Evolutionary conservation across 148 eudicot species (phyloP), one percentile per base, ranked within the genome.

Genomic region (Spergularia bocconei): DNA sequence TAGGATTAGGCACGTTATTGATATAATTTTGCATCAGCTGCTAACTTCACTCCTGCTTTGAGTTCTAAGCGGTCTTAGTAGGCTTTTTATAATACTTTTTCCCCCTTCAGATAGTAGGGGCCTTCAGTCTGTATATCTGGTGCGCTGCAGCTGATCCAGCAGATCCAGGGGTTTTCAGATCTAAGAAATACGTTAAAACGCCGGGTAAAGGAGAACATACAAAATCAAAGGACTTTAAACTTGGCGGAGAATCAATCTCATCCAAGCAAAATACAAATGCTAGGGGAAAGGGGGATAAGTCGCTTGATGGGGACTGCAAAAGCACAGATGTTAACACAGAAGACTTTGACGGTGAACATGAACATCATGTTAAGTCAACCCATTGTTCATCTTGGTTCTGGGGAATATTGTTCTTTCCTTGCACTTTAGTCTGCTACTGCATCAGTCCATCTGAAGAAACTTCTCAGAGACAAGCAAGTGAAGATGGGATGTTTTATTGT

Each of bases 401-500:
- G 36, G 87, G 85, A 33, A 54, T 89, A 55, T 71, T 88, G 84
- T 82, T 85, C 64, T 71, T 84, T 74, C 95, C 99, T 55, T 95
- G 92, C 82, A 82, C 87, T 69, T 67, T 76, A 48, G n/a, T 95
- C 55, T 86, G 90, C 84, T 84, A 83, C 63, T 90, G 91, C 83
- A 83, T 78, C 59, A 82, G 82, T 58, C 76, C 88, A 39, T 81
- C 85, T 15, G 87, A 88, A 47, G 91, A 91, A 69, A 82, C 89
- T 74, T 91, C 91, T 56, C 90, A 87, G 83, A 85, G 82, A 72
- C 93, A 89, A 47, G 71, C 82, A 61, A 87, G 97, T 77, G 99
- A 96, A 82, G 99, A 92, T 75, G 99, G 99, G 85, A 96, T 95
- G 99, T 96, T 96, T 81, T 96, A 89, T 69, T 96, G 99, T 76